These are phyloP conservation scores for Inosperma sp. DNA, from an alignment of 768 basidiomycete genomes.

Conservation along the genomic window DNA sequence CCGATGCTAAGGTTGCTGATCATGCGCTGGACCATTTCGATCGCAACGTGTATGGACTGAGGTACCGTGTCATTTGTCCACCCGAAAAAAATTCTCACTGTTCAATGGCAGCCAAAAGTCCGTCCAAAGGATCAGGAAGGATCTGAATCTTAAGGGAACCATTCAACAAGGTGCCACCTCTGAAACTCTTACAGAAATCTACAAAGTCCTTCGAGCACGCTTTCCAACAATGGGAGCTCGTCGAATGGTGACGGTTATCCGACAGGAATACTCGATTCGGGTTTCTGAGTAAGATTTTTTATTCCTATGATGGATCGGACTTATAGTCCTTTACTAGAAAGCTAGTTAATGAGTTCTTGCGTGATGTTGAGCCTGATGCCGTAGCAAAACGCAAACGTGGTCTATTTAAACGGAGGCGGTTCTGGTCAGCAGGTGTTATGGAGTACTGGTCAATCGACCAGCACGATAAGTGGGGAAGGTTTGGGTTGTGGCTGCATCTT, in stretches of 20 bases:
- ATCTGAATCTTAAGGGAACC: neutral
- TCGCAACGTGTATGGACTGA: neutral
- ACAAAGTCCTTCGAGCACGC: neutral
- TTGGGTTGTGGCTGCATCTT: conserved; percentile 33
- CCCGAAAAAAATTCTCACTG: neutral
- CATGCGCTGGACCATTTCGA: neutral
- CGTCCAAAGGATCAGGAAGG: neutral
- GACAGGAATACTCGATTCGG: neutral
- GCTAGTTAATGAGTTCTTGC: neutral
- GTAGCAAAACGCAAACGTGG: conserved; percentile 15
- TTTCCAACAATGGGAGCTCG: conserved; percentile 3
- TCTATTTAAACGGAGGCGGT: conserved; percentile 27
- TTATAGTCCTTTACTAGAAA: neutral
- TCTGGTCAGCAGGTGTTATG: conserved; percentile 40
- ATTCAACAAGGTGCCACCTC: neutral
- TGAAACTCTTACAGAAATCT: neutral
- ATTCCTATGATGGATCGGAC: neutral
- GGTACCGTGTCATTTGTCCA: neutral
- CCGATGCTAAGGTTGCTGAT: neutral
- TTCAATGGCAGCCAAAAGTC: neutral
- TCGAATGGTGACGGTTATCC: neutral
- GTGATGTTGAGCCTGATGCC: conserved; percentile 11
- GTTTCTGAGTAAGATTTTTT: neutral
- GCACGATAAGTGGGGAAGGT: conserved; percentile 44
- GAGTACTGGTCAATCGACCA: conserved; percentile 38